Evolutionary conservation across 768 basidiomycete species (phyloP), one percentile per base, ranked within the genome.

Genomic region (Kwoniella shandongensis): DNA sequence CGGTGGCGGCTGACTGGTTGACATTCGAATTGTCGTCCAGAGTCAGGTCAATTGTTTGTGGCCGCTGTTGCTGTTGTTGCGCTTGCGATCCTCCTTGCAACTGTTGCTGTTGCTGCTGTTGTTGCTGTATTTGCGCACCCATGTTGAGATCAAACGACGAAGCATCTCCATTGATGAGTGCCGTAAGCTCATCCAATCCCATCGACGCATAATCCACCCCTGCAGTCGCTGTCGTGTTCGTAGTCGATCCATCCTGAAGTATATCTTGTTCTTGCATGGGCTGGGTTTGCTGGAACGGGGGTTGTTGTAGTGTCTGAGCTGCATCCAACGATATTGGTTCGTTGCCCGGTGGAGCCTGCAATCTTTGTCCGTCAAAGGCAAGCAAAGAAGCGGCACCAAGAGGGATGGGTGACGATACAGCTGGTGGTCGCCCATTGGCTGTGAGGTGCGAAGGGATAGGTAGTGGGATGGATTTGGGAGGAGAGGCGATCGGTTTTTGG

Each of bases 131-230:
- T 51, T 51, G 50, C 13, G n/a, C 25, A 26, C 22, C 11, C 44
- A 11, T 3, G 4, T 12, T 44, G 44, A 4, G 44, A 38, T 40
- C 56, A 49, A 50, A 51, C 10, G 56, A 40, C 32, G 32, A 32
- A 13, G 32, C 32, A 27, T 51, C 44, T 13, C 56, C 56, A 25
- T 58, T 58, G 42, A 58, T 49, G 1, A 58, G 18, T 8, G 56
- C 56, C 0, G 38, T 49, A 5, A 58, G 44, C 40, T 58, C 56
- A 15, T 48, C 56, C 35, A 58, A 39, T 7, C 56, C 56, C 18
- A 58, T 20, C 2, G 49, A 26, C 10, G 56, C 51, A 30, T 58
- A 58, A 13, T 58, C 49, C 18, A 56, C 18, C n/a, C 20, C 26
- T 25, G 36, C 47, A 41, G 26, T 36, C 2, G 15, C 52, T 36